These are phyloP conservation scores for Paracorniculantispora psalliotae DNA, from an alignment of 2,329 filamentous ascomycete species.

Conservation along the genomic window DNA sequence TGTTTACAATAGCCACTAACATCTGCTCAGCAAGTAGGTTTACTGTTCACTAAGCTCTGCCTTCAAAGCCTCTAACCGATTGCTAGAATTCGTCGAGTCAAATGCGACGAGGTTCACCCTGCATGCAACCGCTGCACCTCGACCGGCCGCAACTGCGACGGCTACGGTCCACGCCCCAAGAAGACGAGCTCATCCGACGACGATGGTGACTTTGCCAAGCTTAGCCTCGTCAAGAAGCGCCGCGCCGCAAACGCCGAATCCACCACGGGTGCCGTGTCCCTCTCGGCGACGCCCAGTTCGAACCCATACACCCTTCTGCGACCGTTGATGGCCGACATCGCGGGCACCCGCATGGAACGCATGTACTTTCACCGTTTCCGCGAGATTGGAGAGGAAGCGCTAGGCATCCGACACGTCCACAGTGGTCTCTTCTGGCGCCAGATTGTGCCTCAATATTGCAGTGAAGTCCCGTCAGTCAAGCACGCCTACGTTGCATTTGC, in stretches of 20 bases:
- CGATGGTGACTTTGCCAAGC: not conserved
- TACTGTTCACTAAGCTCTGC: not conserved
- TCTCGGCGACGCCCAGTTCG: not conserved
- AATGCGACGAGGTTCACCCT: constrained; percentile 8
- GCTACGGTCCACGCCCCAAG: constrained; percentile 23
- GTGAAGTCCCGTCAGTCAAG: constrained; percentile 26
- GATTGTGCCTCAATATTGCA: constrained; percentile 26
- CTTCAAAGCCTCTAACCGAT: constrained; percentile 2
- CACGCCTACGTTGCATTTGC: constrained; percentile 32
- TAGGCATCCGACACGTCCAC: constrained; percentile 25
- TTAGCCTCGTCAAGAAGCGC: not conserved
- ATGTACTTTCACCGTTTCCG: constrained; percentile 33
- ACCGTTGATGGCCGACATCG: constrained; percentile 31
- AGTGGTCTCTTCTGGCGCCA: constrained; percentile 27
- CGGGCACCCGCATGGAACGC: constrained; percentile 30
- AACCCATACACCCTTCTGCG: constrained; percentile 18
- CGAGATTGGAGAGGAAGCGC: constrained; percentile 24
- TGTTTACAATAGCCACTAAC: not conserved
- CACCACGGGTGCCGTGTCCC: not conserved
- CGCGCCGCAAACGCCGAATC: not conserved
- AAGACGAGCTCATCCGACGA: not conserved
- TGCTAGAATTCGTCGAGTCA: constrained; percentile 26
- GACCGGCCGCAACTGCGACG: constrained; percentile 31
- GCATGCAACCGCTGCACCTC: constrained; percentile 26
- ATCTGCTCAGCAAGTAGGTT: not conserved